phyloP scores from a whole-genome alignment of 805 yeast genomes.

The Trichomonascus vanleenenianus region DNA sequence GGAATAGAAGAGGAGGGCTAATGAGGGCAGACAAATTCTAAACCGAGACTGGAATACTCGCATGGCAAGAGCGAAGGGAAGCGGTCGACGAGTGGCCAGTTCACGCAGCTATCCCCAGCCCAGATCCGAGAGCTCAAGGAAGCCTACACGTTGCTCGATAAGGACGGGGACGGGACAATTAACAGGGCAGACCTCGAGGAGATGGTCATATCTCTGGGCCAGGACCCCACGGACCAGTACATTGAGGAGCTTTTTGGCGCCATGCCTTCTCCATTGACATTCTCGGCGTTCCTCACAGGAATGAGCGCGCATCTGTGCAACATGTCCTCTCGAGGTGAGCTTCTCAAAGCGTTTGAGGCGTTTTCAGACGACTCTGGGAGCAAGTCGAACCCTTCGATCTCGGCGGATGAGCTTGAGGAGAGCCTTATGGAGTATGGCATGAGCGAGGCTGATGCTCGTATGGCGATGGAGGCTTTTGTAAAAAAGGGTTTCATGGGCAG shows the following conservation, averaged over 20 bases:
- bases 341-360: slow-evolving; percentile 51
- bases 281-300: slow-evolving; percentile 56
- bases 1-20: background rate
- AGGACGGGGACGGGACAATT: slow-evolving; percentile 61
- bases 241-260: slow-evolving; percentile 43
- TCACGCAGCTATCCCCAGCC: slow-evolving; percentile 44
- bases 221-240: slow-evolving; percentile 34
- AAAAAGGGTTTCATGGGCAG: slow-evolving; percentile 49
- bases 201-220: slow-evolving; percentile 36
- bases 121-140: slow-evolving; percentile 63
- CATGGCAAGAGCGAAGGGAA: slow-evolving; percentile 1
- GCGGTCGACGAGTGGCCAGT: slow-evolving; percentile 18
- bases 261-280: slow-evolving; percentile 39
- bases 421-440: slow-evolving; percentile 42
- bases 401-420: slow-evolving; percentile 41
- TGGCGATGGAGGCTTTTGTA: slow-evolving; percentile 44
- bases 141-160: slow-evolving; percentile 73
- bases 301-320: slow-evolving; percentile 50
- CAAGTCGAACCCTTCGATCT: slow-evolving; percentile 29
- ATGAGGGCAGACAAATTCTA: background rate
- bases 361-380: slow-evolving; percentile 34
- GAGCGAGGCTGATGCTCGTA: slow-evolving; percentile 34
- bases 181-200: slow-evolving; percentile 33
- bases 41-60: slow-evolving; percentile 4
- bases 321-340: slow-evolving; percentile 44